Conservation (phyloP, 2,329 filamentous ascomycete species). For the Penicillium sp. region DNA sequence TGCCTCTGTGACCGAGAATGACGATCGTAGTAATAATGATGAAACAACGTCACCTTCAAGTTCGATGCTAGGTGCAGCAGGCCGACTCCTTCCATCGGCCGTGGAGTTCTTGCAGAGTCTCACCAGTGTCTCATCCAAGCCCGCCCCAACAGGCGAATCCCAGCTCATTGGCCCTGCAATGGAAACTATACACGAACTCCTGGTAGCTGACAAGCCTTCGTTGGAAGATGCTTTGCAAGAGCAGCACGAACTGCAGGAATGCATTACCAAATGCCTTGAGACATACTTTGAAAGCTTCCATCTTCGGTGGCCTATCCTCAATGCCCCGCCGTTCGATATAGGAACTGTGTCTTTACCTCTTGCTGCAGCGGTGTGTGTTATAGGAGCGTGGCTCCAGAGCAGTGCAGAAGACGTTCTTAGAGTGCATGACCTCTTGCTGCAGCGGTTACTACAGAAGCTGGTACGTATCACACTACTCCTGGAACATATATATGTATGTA, state of each 20-base stretch:
- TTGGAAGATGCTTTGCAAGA: conserved; percentile 1
- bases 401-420: conserved; percentile 3
- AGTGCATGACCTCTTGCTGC: conserved; percentile 2
- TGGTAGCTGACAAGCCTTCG: conserved; percentile 1
- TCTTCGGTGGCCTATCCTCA: conserved; percentile 9
- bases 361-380: conserved; percentile 8
- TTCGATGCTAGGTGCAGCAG: background rate
- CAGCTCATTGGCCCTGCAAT: background rate
- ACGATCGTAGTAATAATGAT: background rate
- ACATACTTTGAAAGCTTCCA: conserved; percentile 6
- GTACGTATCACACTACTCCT: background rate
- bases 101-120: conserved; percentile 6
- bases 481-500: too few relatives aligned
- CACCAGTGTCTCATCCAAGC: background rate
- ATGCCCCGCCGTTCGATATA: conserved; percentile 6
- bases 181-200: conserved; percentile 4
- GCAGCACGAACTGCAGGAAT: background rate
- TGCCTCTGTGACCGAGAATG: too few relatives aligned
- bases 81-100: background rate
- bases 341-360: background rate
- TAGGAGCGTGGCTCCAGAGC: conserved; percentile 7
- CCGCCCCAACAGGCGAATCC: background rate
- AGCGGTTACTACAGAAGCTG: conserved; percentile 5
- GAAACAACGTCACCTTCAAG: background rate
- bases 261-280: background rate